Evolutionary conservation across 2,329 filamentous ascomycete genomes (phyloP).

Genomic region (Fusarium agapanthi): DNA sequence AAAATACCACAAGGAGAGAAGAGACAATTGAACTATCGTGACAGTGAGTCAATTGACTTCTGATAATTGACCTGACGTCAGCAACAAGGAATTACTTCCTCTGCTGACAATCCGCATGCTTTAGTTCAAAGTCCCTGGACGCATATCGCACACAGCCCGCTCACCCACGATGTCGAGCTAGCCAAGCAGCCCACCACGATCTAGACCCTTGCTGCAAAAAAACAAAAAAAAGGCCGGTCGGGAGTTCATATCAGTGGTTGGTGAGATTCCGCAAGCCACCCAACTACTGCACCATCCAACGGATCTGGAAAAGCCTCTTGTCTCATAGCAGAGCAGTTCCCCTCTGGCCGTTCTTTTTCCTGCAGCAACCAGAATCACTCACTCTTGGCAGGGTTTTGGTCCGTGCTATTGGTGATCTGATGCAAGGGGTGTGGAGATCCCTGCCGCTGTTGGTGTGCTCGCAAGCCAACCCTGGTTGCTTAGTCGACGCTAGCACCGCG

Average conservation of each 20-base stretch:
- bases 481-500: constrained; percentile 19
- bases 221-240: background rate
- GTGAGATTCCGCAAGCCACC: background rate
- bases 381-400: background rate
- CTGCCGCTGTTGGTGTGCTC: constrained; percentile 11
- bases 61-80: constrained; percentile 20
- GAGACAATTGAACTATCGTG: background rate
- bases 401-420: constrained; percentile 4
- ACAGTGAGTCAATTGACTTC: background rate
- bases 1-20: background rate
- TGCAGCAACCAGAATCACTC: background rate
- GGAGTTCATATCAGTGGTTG: constrained; percentile 16
- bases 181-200: background rate
- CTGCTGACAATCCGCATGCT: background rate
- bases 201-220: background rate
- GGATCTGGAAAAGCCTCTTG: background rate
- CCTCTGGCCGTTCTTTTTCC: background rate
- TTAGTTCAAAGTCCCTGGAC: constrained; percentile 14
- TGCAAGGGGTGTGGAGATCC: constrained; percentile 1
- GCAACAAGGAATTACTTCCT: constrained; percentile 4
- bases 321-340: background rate
- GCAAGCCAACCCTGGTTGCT: constrained; percentile 16
- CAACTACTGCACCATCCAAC: background rate
- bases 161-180: background rate
- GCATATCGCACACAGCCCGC: constrained; percentile 2